These are phyloP conservation scores for Falciphora oryzae DNA, from an alignment of 2,329 filamentous ascomycete species.

Conservation along the genomic window DNA sequence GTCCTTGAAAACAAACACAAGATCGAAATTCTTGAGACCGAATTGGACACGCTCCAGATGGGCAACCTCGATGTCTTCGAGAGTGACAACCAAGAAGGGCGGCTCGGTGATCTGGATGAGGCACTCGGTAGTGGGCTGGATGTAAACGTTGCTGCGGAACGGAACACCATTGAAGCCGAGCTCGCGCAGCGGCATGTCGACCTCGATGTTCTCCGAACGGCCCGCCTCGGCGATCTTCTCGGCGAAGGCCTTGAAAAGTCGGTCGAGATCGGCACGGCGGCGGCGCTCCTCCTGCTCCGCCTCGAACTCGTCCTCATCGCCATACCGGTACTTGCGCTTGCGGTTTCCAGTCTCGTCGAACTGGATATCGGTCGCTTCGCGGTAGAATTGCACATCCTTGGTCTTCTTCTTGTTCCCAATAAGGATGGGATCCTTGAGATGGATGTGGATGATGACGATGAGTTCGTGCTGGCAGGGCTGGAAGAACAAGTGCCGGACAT, in stretches of 20 bases:
- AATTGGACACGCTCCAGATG: slow-evolving; percentile 96
- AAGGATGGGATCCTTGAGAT: slow-evolving; percentile 96
- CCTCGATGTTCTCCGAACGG: slow-evolving; percentile 82
- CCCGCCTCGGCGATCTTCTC: slow-evolving; percentile 97
- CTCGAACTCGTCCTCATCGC: slow-evolving; percentile 98
- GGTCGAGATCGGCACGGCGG: slow-evolving; percentile 84
- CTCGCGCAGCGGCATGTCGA: slow-evolving; percentile 95
- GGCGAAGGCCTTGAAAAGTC: slow-evolving; percentile 91
- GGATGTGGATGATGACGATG: slow-evolving; percentile 96
- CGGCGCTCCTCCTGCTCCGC: slow-evolving; percentile 95
- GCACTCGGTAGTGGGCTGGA: slow-evolving; percentile 94
- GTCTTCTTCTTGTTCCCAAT: slow-evolving; percentile 98
- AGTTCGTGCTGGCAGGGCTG: slow-evolving; percentile 94
- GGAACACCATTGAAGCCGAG: slow-evolving; percentile 96
- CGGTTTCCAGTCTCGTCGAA: slow-evolving; percentile 98
- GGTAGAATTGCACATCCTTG: slow-evolving; percentile 96
- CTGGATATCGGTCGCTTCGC: slow-evolving; percentile 96
- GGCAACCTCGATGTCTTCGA: slow-evolving; percentile 93
- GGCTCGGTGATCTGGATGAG: slow-evolving; percentile 95
- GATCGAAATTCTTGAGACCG: slow-evolving; percentile 96
- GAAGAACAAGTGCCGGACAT: slow-evolving; percentile 98
- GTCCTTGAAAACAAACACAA: slow-evolving; percentile 98
- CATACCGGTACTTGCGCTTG: slow-evolving; percentile 95
- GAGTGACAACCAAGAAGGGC: slow-evolving; percentile 90
- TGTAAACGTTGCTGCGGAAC: slow-evolving; percentile 89